phyloP scores from a whole-genome alignment of 352 stramenopile genomes.

The Phytophthora kernoviae region DNA sequence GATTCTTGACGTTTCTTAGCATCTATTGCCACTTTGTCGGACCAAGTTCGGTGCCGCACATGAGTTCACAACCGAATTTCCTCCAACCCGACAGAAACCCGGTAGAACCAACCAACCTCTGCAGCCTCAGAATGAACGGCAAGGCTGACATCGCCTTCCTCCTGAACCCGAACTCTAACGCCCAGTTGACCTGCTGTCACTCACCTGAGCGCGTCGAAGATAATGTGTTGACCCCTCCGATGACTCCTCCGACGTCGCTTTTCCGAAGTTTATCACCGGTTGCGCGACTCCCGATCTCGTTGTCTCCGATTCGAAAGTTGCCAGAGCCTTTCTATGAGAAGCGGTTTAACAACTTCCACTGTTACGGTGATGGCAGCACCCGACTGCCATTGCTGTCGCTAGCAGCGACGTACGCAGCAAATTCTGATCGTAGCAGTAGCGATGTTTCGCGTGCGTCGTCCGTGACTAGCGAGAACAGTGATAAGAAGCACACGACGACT shows the following conservation, averaged over 20 bases:
- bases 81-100: no score
- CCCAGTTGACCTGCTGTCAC: constrained; percentile 5
- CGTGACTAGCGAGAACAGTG: constrained; percentile 8
- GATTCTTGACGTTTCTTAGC: constrained; percentile 20
- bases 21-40: constrained; percentile 12
- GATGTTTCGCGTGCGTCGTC: constrained; percentile 7
- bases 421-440: constrained; percentile 5
- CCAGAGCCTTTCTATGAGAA: constrained; percentile 15
- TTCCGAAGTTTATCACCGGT: constrained; percentile 20
- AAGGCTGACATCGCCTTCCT: constrained; percentile 51
- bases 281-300: constrained; percentile 12
- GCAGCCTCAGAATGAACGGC: constrained; percentile 25
- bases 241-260: constrained; percentile 21
- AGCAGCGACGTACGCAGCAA: constrained; percentile 19
- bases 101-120: not conserved
- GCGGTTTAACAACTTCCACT: constrained; percentile 13
- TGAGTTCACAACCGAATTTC: constrained; percentile 21
- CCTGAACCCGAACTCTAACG: constrained; percentile 33
- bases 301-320: constrained; percentile 28
- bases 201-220: constrained; percentile 3
- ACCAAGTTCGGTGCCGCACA: no score
- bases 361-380: constrained; percentile 17
- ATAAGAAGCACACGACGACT: constrained; percentile 6
- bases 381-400: constrained; percentile 19
- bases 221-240: constrained; percentile 9